Base-by-base conservation (phyloP, 148 eudicot species). In the Fallopia convolvulus region DNA sequence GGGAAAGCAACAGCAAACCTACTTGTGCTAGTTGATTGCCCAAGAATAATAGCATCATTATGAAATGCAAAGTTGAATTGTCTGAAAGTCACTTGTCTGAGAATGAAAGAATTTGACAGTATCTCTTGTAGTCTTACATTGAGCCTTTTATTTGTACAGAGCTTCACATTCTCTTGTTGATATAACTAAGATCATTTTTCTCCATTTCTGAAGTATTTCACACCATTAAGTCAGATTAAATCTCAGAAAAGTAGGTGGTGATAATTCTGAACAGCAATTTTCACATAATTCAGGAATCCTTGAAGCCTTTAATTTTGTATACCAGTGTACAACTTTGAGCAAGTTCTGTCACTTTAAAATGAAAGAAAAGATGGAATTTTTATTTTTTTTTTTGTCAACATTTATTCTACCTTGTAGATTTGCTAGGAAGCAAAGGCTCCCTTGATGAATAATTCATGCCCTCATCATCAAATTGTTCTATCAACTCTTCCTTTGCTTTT, bases 21-120 rank as follows among this genome's bases (percentile, higher is more conserved):
- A 61, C 36, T 61, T 23, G 68, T 61, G 68, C 23, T 61, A 61
- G 68, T 26, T 61, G 36, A 55, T 20, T 55, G 61, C 61, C 61
- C 61, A 55, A n/a, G 26, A n/a, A 55, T 55, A 6, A 55, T n/a
- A 26, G 26, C 68, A 61, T 26, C 15, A 61, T 23, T 56, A 61
- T 61, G 68, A 61, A 58, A 61, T 61, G 36, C 68, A 23, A 20
- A 61, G 36, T 61, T 61, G 68, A 61, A 61, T 61, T 61, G 21
- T 53, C 18, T 21, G 63, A 20, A 6, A 20, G 11, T 56, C 23
- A 56, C 63, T 56, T 56, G 30, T 20, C 2, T 56, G 63, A 21
- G 63, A 21, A 21, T 56, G 30, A 21, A 56, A 53, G 60, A 53
- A 17, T 17, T n/a, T 17, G 55, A 50, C 18, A 50, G n/a, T 13